Conservation (phyloP, 1,284 basidiomycete species). For the Chalciporus sp. region DNA sequence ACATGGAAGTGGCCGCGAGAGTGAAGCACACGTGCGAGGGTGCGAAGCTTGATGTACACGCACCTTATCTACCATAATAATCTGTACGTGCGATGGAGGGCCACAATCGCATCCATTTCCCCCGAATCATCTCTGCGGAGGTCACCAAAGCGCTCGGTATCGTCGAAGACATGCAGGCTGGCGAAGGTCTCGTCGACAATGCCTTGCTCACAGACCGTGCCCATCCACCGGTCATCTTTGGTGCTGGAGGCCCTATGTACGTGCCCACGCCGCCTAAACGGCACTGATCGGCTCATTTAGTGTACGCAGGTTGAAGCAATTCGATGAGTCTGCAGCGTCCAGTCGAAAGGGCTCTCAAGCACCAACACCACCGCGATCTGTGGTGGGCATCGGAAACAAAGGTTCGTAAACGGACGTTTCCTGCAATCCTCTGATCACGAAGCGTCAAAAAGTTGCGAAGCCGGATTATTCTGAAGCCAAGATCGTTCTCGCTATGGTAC, state of each 20-base stretch:
- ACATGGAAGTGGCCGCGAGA: constrained; percentile 12
- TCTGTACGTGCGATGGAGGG: constrained; percentile 19
- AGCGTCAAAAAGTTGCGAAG: constrained; percentile 69
- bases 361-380: constrained; percentile 73
- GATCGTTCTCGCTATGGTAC: constrained; percentile 97
- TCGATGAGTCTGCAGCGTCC: constrained; percentile 71
- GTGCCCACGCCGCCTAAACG: constrained; percentile 3
- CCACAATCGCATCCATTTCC: constrained; percentile 17
- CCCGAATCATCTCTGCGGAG: constrained; percentile 8
- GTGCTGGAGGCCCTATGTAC: constrained; percentile 37
- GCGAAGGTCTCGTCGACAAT: constrained; percentile 19
- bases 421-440: not conserved
- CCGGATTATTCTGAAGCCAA: constrained; percentile 98
- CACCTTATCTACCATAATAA: not conserved
- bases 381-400: constrained; percentile 82
- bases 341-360: constrained; percentile 69
- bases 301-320: constrained; percentile 66
- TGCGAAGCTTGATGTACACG: not conserved
- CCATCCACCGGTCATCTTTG: constrained; percentile 30
- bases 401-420: constrained; percentile 43
- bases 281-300: constrained; percentile 3
- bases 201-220: constrained; percentile 15
- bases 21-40: not conserved
- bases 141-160: constrained; percentile 17
- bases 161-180: constrained; percentile 33